Base-by-base conservation (phyloP, 208 protist species). In the Trypanosoma grayi region DNA sequence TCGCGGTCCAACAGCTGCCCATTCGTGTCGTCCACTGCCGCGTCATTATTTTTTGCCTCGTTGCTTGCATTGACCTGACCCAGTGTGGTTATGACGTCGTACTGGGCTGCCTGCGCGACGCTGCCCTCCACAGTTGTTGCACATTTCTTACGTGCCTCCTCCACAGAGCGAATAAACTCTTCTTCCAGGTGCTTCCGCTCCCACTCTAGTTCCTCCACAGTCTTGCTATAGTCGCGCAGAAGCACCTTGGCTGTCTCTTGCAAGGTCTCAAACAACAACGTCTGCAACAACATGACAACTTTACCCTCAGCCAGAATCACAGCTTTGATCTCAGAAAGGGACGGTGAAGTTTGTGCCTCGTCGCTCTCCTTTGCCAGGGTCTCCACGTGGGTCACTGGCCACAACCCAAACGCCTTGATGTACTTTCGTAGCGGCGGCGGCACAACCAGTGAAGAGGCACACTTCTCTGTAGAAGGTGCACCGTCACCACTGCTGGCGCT, bases 141-240 rank as follows among this genome's bases (percentile, higher is more conserved):
- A 48, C 67, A 78, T 57, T 82, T 73, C 36, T 62, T 56, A 50
- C 61, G 45, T 48, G 83, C 74, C 55, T 82, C 58, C 14, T 78
- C 77, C 14, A 95, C 40, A 13, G 85, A 93, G 24, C 70, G 61
- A 16, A 75, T 28, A 57, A 95, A 95, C 56, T 89, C 83, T 31
- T 76, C 50, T n/a, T 90, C 71, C 9, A 72, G 70, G 28, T 66
- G 66, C 31, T 58, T 62, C 8, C 81, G 77, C 54, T 92, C 85
- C 33, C 62, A 66, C 53, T 93, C 85, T 20, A 92, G 47, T 60
- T 95, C 89, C 66, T 95, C 89, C 28, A 74, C 62, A 13, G 89
- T 95, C 34, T 84, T 83, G 53, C 85, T 87, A 55, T 84, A 85
- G 58, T 91, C 83, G n/a, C 85, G 83, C 56, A 87, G 55, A 31